Conservation (phyloP, 1,284 basidiomycete genomes). For the Sparassis latifolia region DNA sequence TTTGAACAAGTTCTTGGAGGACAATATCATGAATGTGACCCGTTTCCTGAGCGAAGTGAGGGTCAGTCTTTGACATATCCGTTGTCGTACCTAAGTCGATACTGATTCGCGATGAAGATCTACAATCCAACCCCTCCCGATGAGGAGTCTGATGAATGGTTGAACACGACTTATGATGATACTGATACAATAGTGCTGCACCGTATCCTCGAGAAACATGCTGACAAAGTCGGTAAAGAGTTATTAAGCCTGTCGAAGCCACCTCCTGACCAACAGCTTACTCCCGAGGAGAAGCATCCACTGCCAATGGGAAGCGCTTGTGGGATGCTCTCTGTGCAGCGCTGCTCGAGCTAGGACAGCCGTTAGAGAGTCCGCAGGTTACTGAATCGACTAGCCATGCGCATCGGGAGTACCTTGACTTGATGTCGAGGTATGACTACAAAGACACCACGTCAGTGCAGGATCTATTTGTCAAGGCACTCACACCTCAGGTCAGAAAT, state of each 20-base stretch:
- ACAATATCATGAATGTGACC: conserved; percentile 76
- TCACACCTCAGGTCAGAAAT: conserved; percentile 37
- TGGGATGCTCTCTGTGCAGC: conserved; percentile 73
- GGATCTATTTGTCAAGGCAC: conserved; percentile 63
- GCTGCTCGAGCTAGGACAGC: conserved; percentile 72
- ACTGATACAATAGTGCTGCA: conserved; percentile 78
- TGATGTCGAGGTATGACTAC: conserved; percentile 66
- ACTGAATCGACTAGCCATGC: conserved; percentile 43
- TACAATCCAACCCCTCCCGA: conserved; percentile 40
- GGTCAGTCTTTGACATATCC: conserved; percentile 5
- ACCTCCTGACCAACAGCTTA: conserved; percentile 36
- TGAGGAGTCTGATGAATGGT: conserved; percentile 64
- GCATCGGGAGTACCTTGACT: conserved; percentile 57
- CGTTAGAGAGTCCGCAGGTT: conserved; percentile 57
- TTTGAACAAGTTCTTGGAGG: conserved; percentile 73
- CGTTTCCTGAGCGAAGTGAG: conserved; percentile 67
- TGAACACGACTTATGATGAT: conserved; percentile 70
- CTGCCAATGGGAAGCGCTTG: conserved; percentile 63
- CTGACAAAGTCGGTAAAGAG: conserved; percentile 81
- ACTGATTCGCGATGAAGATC: conserved; percentile 36
- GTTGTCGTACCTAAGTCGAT: background rate
- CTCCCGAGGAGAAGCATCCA: conserved; percentile 36
- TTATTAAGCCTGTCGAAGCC: conserved; percentile 67
- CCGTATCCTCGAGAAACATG: conserved; percentile 77
- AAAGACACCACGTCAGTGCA: conserved; percentile 57